phyloP scores from a whole-genome alignment of 2,329 filamentous ascomycete species.

The Exophiala oligosperma region DNA sequence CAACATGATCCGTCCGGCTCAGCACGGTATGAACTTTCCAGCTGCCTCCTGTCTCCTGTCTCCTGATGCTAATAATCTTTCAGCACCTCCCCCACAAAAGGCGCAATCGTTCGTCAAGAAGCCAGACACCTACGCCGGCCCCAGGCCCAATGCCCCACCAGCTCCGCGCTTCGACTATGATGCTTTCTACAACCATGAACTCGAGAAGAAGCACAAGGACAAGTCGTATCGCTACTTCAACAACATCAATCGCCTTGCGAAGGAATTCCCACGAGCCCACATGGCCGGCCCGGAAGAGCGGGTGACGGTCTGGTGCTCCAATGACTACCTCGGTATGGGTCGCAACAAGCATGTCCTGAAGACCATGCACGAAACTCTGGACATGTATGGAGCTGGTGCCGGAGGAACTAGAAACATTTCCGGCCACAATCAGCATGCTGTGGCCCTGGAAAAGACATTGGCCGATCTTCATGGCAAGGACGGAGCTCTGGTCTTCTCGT shows the following conservation, averaged over 20 bases:
- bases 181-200: constrained; percentile 78
- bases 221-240: constrained; percentile 99
- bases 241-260: constrained; percentile 97
- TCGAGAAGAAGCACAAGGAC: constrained; percentile 99
- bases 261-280: constrained; percentile 93
- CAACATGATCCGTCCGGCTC: constrained; percentile 50
- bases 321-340: constrained; percentile 98
- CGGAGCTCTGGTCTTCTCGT: constrained; percentile 89
- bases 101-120: constrained; percentile 16
- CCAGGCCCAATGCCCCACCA: constrained; percentile 50
- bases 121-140: constrained; percentile 36
- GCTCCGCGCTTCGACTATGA: constrained; percentile 81
- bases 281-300: constrained; percentile 79
- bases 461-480: constrained; percentile 92
- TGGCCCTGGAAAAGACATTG: constrained; percentile 76
- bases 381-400: constrained; percentile 91
- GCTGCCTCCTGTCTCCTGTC: not conserved
- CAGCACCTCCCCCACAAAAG: constrained; percentile 23
- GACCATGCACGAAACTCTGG: constrained; percentile 91
- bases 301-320: constrained; percentile 98
- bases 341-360: constrained; percentile 82
- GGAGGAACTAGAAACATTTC: constrained; percentile 97
- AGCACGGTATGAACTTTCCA: constrained; percentile 44
- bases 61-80: constrained; percentile 2
- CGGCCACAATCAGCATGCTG: constrained; percentile 92